Evolutionary conservation across 495 filamentous ascomycete species (phyloP).

Genomic region (Daldinia vernicosa): DNA sequence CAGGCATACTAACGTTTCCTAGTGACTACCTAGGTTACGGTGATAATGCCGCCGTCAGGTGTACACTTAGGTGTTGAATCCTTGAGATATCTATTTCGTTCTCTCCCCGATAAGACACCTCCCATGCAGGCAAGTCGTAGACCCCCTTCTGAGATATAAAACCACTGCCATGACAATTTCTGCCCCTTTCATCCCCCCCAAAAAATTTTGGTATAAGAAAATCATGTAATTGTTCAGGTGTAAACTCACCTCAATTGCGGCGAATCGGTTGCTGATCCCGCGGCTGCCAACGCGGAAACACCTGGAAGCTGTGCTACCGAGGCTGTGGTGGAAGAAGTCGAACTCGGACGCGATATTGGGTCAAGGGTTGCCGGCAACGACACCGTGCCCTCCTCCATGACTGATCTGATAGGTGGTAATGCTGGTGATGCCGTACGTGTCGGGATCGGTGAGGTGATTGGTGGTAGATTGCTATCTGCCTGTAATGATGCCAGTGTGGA

Average conservation of each 20-base stretch:
- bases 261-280: conserved; percentile 65
- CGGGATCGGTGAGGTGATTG: conserved; percentile 32
- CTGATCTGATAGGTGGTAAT: conserved; percentile 38
- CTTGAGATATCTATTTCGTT: background rate
- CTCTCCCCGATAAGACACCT: background rate
- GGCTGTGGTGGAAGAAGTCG: conserved; percentile 56
- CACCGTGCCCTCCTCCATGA: conserved; percentile 54
- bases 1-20: background rate
- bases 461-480: conserved; percentile 35
- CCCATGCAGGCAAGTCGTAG: background rate
- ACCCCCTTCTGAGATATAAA: background rate
- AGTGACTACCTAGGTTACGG: conserved; percentile 7
- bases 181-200: background rate
- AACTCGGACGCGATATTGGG: conserved; percentile 59
- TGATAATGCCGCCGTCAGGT: conserved; percentile 5
- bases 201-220: background rate
- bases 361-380: conserved; percentile 53
- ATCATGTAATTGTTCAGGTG: conserved; percentile 11
- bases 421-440: conserved; percentile 39
- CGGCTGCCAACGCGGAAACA: conserved; percentile 69
- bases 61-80: background rate
- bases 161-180: background rate
- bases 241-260: conserved; percentile 71
- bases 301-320: conserved; percentile 63
- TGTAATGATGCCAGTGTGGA: conserved; percentile 32